Evolutionary conservation across 176 grass and related monocot genomes (phyloP), one percentile per base, ranked within the genome.

Genomic region (Thinopyrum elongatum): DNA sequence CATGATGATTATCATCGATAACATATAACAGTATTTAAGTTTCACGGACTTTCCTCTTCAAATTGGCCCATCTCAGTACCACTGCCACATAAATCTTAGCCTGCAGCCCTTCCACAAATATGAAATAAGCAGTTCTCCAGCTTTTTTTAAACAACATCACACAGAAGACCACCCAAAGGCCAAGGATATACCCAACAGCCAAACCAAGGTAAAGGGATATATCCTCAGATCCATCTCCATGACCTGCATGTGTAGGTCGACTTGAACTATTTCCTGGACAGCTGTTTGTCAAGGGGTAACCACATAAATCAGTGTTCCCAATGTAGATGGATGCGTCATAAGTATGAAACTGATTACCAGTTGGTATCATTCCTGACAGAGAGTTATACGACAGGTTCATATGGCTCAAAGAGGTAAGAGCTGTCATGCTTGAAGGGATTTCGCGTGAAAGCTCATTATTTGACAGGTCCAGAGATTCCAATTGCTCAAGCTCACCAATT

Each of bases 351-450:
- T 88, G 81, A 70, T 89, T 71, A 17, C 85, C 90, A 11, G n/a
- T 78, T 49, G 87, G 90, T 59, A 94, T 94, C 42, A 28, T 65
- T 42, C 90, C 87, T 10, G 81, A 86, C 1, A 94, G 65, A 78
- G 86, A 65, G 38, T 94, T 94, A 10, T 79, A 83, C 46, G 92
- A 87, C 22, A 91, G 44, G 67, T 94, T 87, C 30, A 91, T 49
- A 2, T 2, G 0, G 23, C 46, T 44, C 29, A 94, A 65, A 69
- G 2, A 82, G 8, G 77, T 55, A 19, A 92, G 44, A 19, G 1
- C 21, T 2, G 72, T 9, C 46, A 92, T 66, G 84, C 80, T 89
- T n/a, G 65, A 29, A 58, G 89, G 92, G 44, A 94, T 91, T 4
- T 47, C 15, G 12, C 92, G 77, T 2, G 76, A 85, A 10, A 91